phyloP scores from a whole-genome alignment of 2,329 filamentous ascomycete species.

The Aspergillus pseudoterreus region DNA sequence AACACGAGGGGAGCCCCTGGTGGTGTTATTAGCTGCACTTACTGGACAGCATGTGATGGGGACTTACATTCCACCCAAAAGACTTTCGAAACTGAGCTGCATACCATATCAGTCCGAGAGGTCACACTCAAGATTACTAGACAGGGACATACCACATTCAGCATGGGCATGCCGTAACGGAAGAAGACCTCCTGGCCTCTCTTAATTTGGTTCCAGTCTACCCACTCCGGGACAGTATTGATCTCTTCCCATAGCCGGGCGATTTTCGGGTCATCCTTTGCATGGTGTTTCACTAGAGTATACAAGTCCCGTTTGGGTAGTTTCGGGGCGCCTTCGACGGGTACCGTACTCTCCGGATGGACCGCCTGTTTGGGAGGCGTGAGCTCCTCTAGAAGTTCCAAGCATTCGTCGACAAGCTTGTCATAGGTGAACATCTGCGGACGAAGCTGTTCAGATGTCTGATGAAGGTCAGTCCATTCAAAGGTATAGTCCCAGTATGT shows the following conservation, averaged over 20 bases:
- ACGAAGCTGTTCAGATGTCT: conserved; percentile 56
- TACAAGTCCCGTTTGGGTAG: conserved; percentile 58
- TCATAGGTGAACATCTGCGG: conserved; percentile 66
- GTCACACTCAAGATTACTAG: neutral
- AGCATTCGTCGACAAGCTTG: conserved; percentile 61
- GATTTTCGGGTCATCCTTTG: conserved; percentile 53
- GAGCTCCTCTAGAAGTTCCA: conserved; percentile 61
- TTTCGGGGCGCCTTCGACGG: conserved; percentile 9
- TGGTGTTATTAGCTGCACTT: conserved; percentile 1
- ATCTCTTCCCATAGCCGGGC: conserved; percentile 62
- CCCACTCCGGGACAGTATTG: conserved; percentile 67
- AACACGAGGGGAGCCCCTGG: conserved; percentile 64
- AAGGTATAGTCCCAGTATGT: conserved; percentile 64
- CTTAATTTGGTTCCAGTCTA: conserved; percentile 71
- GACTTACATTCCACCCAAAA: conserved; percentile 26
- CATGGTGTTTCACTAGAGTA: conserved; percentile 57
- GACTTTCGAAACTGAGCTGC: conserved; percentile 30
- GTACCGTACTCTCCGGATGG: neutral
- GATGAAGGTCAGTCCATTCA: conserved; percentile 64
- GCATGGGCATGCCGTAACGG: conserved; percentile 64
- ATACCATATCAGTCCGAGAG: neutral
- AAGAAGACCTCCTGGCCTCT: conserved; percentile 75
- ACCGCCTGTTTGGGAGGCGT: conserved; percentile 41
- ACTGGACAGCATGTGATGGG: neutral
- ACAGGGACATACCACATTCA: conserved; percentile 48